Conservation (phyloP, 768 basidiomycete species). For the Rhizopogon rudus region DNA sequence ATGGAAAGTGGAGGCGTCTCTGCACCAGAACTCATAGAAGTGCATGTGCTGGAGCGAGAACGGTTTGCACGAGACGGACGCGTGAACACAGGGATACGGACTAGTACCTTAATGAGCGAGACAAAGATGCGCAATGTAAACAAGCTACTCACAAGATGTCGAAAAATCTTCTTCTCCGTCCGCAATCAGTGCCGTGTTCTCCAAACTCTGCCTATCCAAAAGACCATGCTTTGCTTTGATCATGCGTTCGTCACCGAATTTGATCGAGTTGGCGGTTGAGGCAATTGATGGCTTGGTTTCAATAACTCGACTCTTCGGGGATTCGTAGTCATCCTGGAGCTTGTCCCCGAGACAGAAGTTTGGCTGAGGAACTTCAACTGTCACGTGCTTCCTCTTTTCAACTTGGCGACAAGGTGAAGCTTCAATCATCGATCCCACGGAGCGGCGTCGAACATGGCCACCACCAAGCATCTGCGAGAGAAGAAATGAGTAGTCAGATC, state of each 20-base stretch:
- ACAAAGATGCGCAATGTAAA: neutral
- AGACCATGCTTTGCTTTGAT: slow-evolving; percentile 58
- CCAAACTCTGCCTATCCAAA: slow-evolving; percentile 60
- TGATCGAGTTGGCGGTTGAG: slow-evolving; percentile 49
- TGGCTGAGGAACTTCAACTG: slow-evolving; percentile 15
- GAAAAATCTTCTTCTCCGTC: slow-evolving; percentile 54
- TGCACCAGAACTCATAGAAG: slow-evolving; percentile 52
- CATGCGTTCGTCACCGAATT: slow-evolving; percentile 68
- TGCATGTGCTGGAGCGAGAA: slow-evolving; percentile 68
- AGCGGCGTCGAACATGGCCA: slow-evolving; percentile 65
- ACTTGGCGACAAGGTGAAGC: slow-evolving; percentile 64
- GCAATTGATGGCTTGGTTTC: slow-evolving; percentile 59
- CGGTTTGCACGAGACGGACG: slow-evolving; percentile 46
- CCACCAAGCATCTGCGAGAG: slow-evolving; percentile 70
- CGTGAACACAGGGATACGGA: slow-evolving; percentile 49
- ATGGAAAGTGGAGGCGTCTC: slow-evolving; percentile 70
- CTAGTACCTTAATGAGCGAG: slow-evolving; percentile 17
- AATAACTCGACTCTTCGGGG: slow-evolving; percentile 46
- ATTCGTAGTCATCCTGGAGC: slow-evolving; percentile 15
- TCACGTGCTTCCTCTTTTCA: slow-evolving; percentile 55
- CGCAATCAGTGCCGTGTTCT: slow-evolving; percentile 59
- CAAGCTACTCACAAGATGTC: slow-evolving; percentile 39
- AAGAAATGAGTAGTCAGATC: slow-evolving; percentile 5
- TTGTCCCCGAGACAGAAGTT: slow-evolving; percentile 31
- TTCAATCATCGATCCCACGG: slow-evolving; percentile 62